phyloP scores from a whole-genome alignment of 2,329 filamentous ascomycete species.

The Tolypocladium ovalisporum region DNA sequence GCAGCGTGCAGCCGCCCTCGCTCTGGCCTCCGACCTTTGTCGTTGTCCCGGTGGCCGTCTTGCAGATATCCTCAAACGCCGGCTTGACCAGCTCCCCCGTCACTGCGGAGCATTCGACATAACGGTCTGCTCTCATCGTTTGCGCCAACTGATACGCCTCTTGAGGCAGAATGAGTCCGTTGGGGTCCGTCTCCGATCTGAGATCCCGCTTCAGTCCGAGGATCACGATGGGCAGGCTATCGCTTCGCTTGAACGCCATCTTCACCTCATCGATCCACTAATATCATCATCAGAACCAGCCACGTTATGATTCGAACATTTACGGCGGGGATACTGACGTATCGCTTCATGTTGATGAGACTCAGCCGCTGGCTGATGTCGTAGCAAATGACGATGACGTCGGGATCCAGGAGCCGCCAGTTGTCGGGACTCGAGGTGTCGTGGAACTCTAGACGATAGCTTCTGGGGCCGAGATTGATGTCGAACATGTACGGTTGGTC shows the following conservation, averaged over 20 bases:
- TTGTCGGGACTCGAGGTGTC: conserved; percentile 48
- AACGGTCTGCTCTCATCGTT: conserved; percentile 49
- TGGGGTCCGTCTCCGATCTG: conserved; percentile 45
- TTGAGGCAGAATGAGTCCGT: conserved; percentile 50
- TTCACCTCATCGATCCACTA: conserved; percentile 50
- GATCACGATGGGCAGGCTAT: conserved; percentile 42
- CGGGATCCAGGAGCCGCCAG: conserved; percentile 47
- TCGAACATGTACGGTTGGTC: conserved; percentile 53
- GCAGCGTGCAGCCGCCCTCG: conserved; percentile 40
- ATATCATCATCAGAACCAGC: conserved; percentile 1
- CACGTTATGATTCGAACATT: conserved; percentile 1
- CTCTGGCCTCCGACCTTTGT: conserved; percentile 38
- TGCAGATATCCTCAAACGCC: conserved; percentile 51
- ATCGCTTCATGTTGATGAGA: conserved; percentile 45
- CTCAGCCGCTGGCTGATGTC: conserved; percentile 49
- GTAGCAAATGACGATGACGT: conserved; percentile 49
- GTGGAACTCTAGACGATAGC: conserved; percentile 46
- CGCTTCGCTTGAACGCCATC: conserved; percentile 32
- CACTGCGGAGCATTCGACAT: conserved; percentile 52
- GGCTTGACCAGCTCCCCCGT: conserved; percentile 47
- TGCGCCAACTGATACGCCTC: conserved; percentile 47
- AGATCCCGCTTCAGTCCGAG: conserved; percentile 52
- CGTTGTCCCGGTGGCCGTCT: conserved; percentile 38
- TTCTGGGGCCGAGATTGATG: conserved; percentile 26
- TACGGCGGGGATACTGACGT: conserved; percentile 27